A percentile compares a stretch with the other conserved stretches of the same genome.
Conservation (phyloP, 805 yeast species). For the Komagataella pseudopastoris region DNA sequence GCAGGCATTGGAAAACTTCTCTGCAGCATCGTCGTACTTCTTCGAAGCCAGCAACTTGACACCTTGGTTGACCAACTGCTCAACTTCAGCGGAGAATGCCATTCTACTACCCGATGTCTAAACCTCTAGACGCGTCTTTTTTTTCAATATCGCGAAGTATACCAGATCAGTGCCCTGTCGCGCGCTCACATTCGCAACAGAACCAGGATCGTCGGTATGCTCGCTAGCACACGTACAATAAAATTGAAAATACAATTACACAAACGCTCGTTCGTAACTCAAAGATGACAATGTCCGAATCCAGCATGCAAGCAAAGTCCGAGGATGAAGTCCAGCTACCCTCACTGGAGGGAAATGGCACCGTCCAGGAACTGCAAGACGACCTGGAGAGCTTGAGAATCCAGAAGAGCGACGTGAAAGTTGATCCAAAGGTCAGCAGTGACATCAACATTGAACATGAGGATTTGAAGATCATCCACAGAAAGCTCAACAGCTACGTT, state of each 20-base stretch:
- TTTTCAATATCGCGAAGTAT: background rate
- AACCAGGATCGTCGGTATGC: background rate
- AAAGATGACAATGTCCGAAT: background rate
- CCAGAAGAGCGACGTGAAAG: background rate
- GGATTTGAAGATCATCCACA: conserved; percentile 48
- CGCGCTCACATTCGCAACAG: background rate
- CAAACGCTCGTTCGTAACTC: background rate
- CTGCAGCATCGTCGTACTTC: conserved; percentile 56
- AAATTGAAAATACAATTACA: background rate
- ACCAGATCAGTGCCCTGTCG: background rate
- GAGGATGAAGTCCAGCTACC: background rate
- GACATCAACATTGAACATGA: conserved; percentile 13
- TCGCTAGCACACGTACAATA: background rate
- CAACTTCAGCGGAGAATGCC: conserved; percentile 26
- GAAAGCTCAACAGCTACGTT: conserved; percentile 83
- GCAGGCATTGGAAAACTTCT: conserved; percentile 64
- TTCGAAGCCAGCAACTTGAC: conserved; percentile 50
- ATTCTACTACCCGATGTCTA: conserved; percentile 1
- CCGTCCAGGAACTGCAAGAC: background rate
- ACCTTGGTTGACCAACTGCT: conserved; percentile 42
- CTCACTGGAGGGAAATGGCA: background rate
- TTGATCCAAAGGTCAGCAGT: background rate
- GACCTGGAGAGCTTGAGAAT: background rate
- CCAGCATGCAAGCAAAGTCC: background rate
- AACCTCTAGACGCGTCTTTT: background rate